Evolutionary conservation across 2,329 filamentous ascomycete genomes (phyloP).

Genomic region (Triangularia verruculosa): DNA sequence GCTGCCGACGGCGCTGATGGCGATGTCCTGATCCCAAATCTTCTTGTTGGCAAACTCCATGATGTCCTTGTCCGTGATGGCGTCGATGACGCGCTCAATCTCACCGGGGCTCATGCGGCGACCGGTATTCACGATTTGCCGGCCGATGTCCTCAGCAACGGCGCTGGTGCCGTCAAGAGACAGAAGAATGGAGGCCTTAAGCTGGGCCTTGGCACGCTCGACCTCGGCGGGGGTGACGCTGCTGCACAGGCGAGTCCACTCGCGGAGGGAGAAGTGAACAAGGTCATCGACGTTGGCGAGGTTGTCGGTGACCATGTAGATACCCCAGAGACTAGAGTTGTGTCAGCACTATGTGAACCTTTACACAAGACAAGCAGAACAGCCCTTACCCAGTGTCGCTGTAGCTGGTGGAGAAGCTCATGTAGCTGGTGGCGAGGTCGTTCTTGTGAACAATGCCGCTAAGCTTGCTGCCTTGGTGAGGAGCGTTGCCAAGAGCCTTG

Average conservation of each 20-base stretch:
- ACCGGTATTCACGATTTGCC: constrained; percentile 96
- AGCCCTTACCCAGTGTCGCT: constrained; percentile 87
- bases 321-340: constrained; percentile 85
- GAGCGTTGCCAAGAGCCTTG: constrained; percentile 95
- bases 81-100: constrained; percentile 87
- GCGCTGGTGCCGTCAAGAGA: constrained; percentile 97
- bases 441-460: constrained; percentile 92
- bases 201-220: constrained; percentile 97
- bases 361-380: background rate
- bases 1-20: constrained; percentile 86
- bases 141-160: constrained; percentile 95
- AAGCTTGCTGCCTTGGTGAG: constrained; percentile 97
- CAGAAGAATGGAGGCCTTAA: constrained; percentile 96
- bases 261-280: constrained; percentile 95
- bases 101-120: constrained; percentile 87
- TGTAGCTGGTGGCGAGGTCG: constrained; percentile 98
- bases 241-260: constrained; percentile 94
- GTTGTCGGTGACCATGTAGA: constrained; percentile 95
- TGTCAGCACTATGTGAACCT: constrained; percentile 8
- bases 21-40: constrained; percentile 96
- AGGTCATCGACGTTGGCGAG: constrained; percentile 86
- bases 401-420: constrained; percentile 99
- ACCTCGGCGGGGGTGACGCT: constrained; percentile 86
- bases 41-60: constrained; percentile 95
- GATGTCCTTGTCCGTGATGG: constrained; percentile 91